These are phyloP conservation scores for Clathrus columnatus DNA, from an alignment of 768 basidiomycete genomes.

Conservation along the genomic window DNA sequence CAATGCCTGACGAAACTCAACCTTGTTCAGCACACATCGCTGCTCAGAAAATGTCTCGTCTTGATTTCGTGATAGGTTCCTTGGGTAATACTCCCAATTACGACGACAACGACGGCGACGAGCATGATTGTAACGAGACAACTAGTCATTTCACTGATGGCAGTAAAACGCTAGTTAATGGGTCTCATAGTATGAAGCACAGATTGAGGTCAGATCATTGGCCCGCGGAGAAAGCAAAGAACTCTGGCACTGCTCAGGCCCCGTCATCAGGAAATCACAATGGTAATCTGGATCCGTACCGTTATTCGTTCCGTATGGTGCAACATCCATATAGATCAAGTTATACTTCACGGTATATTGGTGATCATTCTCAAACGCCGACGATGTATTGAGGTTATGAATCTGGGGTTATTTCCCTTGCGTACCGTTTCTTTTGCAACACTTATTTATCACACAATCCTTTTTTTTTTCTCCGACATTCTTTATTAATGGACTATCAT, in stretches of 20 bases:
- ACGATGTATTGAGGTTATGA: too few relatives aligned
- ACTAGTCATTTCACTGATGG: background rate
- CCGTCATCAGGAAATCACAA: background rate
- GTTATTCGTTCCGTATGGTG: background rate
- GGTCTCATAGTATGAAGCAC: too few relatives aligned
- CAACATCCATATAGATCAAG: background rate
- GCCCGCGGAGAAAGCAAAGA: too few relatives aligned
- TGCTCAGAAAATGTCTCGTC: background rate
- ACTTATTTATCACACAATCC: too few relatives aligned
- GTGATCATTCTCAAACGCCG: too few relatives aligned
- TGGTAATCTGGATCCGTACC: background rate
- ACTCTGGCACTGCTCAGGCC: too few relatives aligned
- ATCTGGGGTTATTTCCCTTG: too few relatives aligned
- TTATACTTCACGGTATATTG: too few relatives aligned
- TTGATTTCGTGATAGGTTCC: background rate
- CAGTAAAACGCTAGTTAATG: background rate
- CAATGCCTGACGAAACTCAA: background rate
- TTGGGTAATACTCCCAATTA: background rate
- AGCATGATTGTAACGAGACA: background rate
- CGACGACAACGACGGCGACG: background rate
- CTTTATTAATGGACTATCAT: too few relatives aligned
- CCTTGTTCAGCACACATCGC: background rate
- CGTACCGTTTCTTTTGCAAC: too few relatives aligned
- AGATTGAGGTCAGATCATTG: too few relatives aligned
- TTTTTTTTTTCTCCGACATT: too few relatives aligned